Percentiles rank a stretch among this genome's conserved stretches.
Conservation (phyloP, 2,329 filamentous ascomycete species). For the Zymoseptoria brevis region DNA sequence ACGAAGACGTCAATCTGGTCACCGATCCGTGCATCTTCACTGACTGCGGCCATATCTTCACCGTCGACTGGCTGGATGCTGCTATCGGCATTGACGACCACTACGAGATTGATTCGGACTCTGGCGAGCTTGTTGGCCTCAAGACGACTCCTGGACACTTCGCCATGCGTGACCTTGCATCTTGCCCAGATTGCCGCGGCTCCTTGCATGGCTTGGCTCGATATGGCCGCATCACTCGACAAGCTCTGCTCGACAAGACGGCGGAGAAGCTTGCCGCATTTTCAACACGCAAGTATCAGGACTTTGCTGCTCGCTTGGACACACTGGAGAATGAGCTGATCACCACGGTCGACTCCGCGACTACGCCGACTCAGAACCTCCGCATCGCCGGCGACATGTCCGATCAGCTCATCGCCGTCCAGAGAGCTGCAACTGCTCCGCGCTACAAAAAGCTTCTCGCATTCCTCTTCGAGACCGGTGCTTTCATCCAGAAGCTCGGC, state of each 20-base stretch:
- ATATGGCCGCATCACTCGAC: constrained; percentile 55
- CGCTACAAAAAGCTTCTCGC: constrained; percentile 5
- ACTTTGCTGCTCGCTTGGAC: constrained; percentile 33
- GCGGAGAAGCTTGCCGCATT: constrained; percentile 58
- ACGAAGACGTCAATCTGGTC: constrained; percentile 51
- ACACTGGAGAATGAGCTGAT: constrained; percentile 9
- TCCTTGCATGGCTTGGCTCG: constrained; percentile 50
- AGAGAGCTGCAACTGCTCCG: background rate
- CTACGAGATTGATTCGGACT: constrained; percentile 38
- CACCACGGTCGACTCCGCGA: background rate
- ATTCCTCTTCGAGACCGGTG: constrained; percentile 17
- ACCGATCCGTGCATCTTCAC: constrained; percentile 56
- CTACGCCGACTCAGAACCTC: background rate
- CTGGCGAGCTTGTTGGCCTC: constrained; percentile 21
- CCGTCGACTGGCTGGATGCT: constrained; percentile 53
- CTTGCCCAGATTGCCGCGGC: constrained; percentile 54
- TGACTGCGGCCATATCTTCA: constrained; percentile 57
- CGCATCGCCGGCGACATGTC: background rate
- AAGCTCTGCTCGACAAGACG: constrained; percentile 53
- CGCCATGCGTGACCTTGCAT: constrained; percentile 41
- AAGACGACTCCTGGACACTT: constrained; percentile 40
- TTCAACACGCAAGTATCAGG: constrained; percentile 38
- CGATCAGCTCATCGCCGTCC: constrained; percentile 2
- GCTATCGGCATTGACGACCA: constrained; percentile 47
- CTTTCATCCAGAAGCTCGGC: constrained; percentile 27